Percentiles rank a stretch among this genome's conserved stretches.
phyloP scores from a whole-genome alignment of 192 early-diverging fungal genomes.

The Phycomyces blakesleeanus region DNA sequence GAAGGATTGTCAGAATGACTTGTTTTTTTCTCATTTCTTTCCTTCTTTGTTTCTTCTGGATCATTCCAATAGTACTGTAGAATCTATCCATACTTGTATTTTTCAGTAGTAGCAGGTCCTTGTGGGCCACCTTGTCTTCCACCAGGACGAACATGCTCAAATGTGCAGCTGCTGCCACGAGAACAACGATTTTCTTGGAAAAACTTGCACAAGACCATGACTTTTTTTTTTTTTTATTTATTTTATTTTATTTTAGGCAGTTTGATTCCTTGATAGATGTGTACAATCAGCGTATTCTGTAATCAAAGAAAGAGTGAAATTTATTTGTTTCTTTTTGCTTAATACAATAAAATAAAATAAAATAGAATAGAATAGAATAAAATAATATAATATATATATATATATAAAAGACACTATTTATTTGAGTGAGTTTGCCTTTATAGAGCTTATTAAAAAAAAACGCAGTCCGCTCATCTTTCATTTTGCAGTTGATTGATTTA shows the following conservation, averaged over 20 bases:
- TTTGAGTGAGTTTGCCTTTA: not conserved
- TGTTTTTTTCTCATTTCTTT: too few relatives aligned
- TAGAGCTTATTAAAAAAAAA: too few relatives aligned
- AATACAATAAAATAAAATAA: too few relatives aligned
- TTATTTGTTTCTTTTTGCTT: too few relatives aligned
- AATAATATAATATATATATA: too few relatives aligned
- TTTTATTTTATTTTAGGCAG: not conserved
- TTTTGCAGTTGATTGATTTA: not conserved
- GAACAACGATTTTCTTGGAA: conserved; percentile 57
- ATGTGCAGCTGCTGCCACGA: conserved; percentile 53
- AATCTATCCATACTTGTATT: conserved; percentile 39
- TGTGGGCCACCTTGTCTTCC: conserved; percentile 42
- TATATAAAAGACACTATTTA: not conserved
- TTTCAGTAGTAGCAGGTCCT: conserved; percentile 27
- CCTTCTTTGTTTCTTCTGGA: conserved; percentile 12
- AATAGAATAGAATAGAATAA: too few relatives aligned
- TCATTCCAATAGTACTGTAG: conserved; percentile 7
- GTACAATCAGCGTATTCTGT: not conserved
- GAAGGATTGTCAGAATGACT: conserved; percentile 2
- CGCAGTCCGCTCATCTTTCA: not conserved
- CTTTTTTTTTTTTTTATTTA: too few relatives aligned
- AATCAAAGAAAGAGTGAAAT: conserved; percentile 13
- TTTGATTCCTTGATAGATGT: not conserved
- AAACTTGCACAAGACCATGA: conserved; percentile 32
- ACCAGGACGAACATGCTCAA: conserved; percentile 47